These are phyloP conservation scores for Leccinum broughii DNA, from an alignment of 768 basidiomycete genomes.

Conservation along the genomic window DNA sequence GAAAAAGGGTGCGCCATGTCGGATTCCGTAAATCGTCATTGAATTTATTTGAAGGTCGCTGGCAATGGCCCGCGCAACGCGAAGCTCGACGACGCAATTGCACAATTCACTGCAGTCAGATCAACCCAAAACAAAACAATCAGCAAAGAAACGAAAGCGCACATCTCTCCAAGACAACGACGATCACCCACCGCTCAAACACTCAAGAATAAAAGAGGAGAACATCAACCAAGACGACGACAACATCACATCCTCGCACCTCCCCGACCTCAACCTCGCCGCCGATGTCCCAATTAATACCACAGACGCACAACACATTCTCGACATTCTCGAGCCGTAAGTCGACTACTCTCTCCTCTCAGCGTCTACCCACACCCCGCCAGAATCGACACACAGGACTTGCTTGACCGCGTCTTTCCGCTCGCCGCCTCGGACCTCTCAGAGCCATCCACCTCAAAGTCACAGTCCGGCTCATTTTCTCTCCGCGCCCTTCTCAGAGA, in stretches of 20 bases:
- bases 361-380: conserved; percentile 3
- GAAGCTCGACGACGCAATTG: conserved; percentile 51
- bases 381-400: conserved; percentile 71
- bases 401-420: conserved; percentile 79
- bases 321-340: conserved; percentile 60
- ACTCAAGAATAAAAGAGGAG: conserved; percentile 43
- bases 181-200: conserved; percentile 53
- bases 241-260: conserved; percentile 17
- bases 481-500: conserved; percentile 59
- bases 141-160: conserved; percentile 71
- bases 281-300: conserved; percentile 50
- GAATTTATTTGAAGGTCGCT: conserved; percentile 4
- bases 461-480: conserved; percentile 40
- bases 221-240: conserved; percentile 24
- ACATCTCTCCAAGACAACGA: conserved; percentile 38
- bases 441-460: conserved; percentile 42
- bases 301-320: conserved; percentile 51
- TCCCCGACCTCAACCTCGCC: conserved; percentile 35
- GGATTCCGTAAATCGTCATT: conserved; percentile 30
- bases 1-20: conserved; percentile 8
- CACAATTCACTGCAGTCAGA: conserved; percentile 37
- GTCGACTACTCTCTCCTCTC: conserved; percentile 14
- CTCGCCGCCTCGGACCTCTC: conserved; percentile 41
- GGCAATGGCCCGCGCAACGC: conserved; percentile 75
- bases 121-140: conserved; percentile 28